Evolutionary conservation across 352 stramenopile genomes (phyloP).

Genomic region (Stramenopiles sp.): DNA sequence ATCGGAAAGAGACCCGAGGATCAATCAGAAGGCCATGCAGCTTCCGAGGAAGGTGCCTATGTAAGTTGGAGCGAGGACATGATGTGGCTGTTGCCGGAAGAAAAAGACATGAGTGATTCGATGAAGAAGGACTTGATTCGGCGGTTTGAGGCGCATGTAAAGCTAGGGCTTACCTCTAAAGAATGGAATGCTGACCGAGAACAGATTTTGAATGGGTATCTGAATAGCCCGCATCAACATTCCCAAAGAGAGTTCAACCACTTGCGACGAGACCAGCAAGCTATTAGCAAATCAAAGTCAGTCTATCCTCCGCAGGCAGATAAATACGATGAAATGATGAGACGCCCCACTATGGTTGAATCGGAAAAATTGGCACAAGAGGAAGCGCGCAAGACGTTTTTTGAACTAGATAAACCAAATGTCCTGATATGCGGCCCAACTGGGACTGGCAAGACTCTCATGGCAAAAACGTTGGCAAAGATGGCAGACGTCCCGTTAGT

Average conservation of each 20-base stretch:
- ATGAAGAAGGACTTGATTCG: not conserved
- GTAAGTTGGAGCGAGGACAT: too few relatives aligned
- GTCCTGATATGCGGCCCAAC: constrained; percentile 84
- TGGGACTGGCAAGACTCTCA: constrained; percentile 82
- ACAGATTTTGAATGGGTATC: not conserved
- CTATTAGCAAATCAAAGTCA: too few relatives aligned
- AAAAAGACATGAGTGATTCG: not conserved
- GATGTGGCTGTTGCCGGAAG: not conserved
- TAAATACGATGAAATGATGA: not conserved
- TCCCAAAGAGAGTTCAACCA: too few relatives aligned
- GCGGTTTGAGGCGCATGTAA: not conserved
- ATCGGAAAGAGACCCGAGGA: not conserved
- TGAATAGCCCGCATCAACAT: not conserved
- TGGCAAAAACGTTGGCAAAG: constrained; percentile 84
- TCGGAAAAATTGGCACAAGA: not conserved
- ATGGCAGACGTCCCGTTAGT: constrained; percentile 89
- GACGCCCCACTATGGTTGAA: not conserved
- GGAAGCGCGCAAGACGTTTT: constrained; percentile 21
- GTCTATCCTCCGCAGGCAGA: not conserved
- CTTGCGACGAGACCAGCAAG: too few relatives aligned
- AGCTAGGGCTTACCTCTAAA: not conserved
- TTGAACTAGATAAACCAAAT: constrained; percentile 97
- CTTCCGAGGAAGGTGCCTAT: too few relatives aligned
- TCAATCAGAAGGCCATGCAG: too few relatives aligned
- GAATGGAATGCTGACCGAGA: not conserved